Conservation (phyloP, 1,284 basidiomycete genomes). For the Hymenochaete sp. region DNA sequence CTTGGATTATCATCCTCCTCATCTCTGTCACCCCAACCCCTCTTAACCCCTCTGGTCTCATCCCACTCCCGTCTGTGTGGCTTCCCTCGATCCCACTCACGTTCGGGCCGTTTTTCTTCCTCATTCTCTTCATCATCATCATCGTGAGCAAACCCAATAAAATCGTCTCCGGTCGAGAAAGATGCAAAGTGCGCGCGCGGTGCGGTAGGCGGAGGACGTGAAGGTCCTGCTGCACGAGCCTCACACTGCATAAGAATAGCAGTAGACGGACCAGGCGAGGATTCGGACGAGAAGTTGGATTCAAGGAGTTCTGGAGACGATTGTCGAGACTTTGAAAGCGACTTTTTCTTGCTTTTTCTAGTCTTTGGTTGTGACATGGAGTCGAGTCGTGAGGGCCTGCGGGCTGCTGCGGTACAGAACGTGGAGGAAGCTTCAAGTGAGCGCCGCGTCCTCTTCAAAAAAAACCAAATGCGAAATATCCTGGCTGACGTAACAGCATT, state of each 20-base stretch:
- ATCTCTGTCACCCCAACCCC: constrained; percentile 39
- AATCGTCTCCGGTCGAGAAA: constrained; percentile 11
- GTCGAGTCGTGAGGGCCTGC: constrained; percentile 8
- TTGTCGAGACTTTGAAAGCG: constrained; percentile 9
- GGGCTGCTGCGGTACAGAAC: too few species aligned
- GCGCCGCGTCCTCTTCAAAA: too few species aligned
- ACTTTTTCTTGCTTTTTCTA: constrained; percentile 9
- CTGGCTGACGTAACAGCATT: too few species aligned
- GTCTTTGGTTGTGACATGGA: constrained; percentile 7
- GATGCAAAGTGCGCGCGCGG: not conserved
- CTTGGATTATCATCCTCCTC: constrained; percentile 51
- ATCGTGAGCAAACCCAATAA: constrained; percentile 12
- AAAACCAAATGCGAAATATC: too few species aligned
- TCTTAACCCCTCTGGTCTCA: constrained; percentile 26
- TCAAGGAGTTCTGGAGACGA: constrained; percentile 6
- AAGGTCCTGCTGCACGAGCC: constrained; percentile 7
- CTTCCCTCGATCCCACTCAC: constrained; percentile 11
- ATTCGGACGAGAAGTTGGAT: too few species aligned
- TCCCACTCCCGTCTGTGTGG: constrained; percentile 7
- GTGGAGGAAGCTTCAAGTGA: too few species aligned
- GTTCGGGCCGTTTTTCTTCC: not conserved
- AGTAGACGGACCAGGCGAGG: too few species aligned
- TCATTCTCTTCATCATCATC: constrained; percentile 2
- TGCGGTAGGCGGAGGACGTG: not conserved
- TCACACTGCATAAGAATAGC: constrained; percentile 6